These are phyloP conservation scores for Millerozyma miso DNA, from an alignment of 805 yeast genomes.

Conservation along the genomic window DNA sequence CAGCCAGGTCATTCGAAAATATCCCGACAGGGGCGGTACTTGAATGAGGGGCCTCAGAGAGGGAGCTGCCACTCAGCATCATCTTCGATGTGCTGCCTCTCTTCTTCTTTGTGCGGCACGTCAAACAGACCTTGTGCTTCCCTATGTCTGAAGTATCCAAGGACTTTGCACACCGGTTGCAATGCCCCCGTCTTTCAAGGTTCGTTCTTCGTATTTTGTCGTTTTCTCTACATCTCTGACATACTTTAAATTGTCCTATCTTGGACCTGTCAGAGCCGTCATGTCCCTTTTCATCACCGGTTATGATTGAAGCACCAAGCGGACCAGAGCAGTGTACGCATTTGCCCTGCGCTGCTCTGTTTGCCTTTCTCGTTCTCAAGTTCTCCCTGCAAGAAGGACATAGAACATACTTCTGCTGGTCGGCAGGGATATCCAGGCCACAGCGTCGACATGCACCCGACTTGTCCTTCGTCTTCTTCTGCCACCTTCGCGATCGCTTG, in stretches of 20 bases:
- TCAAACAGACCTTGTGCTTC: constrained; percentile 52
- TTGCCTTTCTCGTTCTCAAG: constrained; percentile 52
- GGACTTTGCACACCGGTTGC: constrained; percentile 58
- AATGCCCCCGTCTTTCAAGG: constrained; percentile 54
- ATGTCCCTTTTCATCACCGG: constrained; percentile 19
- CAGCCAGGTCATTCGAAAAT: constrained; percentile 7
- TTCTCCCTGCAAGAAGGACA: constrained; percentile 58
- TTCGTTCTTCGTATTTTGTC: constrained; percentile 55
- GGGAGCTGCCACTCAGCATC: constrained; percentile 1
- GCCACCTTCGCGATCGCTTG: constrained; percentile 63
- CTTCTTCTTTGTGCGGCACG: constrained; percentile 54
- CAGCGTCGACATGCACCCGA: constrained; percentile 64
- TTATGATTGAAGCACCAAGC: constrained; percentile 35
- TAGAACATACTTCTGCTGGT: constrained; percentile 49
- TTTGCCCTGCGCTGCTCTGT: constrained; percentile 57
- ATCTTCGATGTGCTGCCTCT: constrained; percentile 15
- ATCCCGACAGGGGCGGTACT: constrained; percentile 5
- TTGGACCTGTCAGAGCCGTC: constrained; percentile 17
- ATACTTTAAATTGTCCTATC: constrained; percentile 50
- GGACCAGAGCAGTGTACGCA: constrained; percentile 71
- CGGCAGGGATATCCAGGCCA: constrained; percentile 50
- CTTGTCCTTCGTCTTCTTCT: constrained; percentile 53
- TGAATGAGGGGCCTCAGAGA: constrained; percentile 3
- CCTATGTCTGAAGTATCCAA: constrained; percentile 44
- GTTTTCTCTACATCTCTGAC: constrained; percentile 58